These are phyloP conservation scores for Chamaecyparis obtusa DNA, from an alignment of 75 land plant species.

Conservation along the genomic window DNA sequence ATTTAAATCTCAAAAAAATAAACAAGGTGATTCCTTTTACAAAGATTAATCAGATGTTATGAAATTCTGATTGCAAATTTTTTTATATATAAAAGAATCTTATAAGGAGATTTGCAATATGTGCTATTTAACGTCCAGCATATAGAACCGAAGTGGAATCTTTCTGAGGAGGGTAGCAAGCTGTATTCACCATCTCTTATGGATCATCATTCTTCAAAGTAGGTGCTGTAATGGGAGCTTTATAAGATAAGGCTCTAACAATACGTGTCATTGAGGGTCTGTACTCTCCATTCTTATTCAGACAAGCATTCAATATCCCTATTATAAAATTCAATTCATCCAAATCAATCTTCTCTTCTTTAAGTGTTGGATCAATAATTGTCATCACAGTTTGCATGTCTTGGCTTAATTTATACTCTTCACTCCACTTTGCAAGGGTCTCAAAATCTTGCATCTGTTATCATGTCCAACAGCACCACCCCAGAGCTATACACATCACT, in stretches of 20 bases:
- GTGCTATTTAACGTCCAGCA: neutral
- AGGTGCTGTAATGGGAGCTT: neutral
- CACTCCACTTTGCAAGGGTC: constrained; percentile 27
- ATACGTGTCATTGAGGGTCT: constrained; percentile 25
- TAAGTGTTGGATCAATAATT: constrained; percentile 25
- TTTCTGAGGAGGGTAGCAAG: neutral
- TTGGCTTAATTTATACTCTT: constrained; percentile 6
- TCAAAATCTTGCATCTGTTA: constrained; percentile 28
- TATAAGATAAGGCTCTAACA: neutral
- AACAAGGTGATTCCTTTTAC: too few relatives aligned
- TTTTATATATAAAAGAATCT: too few relatives aligned
- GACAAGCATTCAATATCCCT: constrained; percentile 9
- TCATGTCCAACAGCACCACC: constrained; percentile 29
- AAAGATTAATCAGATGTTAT: too few relatives aligned
- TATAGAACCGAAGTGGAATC: neutral
- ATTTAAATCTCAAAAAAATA: too few relatives aligned
- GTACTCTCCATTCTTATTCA: constrained; percentile 10
- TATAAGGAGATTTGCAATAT: neutral
- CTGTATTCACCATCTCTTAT: neutral
- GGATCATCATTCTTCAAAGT: neutral
- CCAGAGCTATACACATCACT: constrained; percentile 44
- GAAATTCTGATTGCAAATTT: too few relatives aligned
- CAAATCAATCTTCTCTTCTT: constrained; percentile 4
- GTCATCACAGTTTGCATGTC: constrained; percentile 1
- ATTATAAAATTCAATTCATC: constrained; percentile 17